These are phyloP conservation scores for Yarrowia sp. DNA, from an alignment of 805 yeast genomes.

Conservation along the genomic window DNA sequence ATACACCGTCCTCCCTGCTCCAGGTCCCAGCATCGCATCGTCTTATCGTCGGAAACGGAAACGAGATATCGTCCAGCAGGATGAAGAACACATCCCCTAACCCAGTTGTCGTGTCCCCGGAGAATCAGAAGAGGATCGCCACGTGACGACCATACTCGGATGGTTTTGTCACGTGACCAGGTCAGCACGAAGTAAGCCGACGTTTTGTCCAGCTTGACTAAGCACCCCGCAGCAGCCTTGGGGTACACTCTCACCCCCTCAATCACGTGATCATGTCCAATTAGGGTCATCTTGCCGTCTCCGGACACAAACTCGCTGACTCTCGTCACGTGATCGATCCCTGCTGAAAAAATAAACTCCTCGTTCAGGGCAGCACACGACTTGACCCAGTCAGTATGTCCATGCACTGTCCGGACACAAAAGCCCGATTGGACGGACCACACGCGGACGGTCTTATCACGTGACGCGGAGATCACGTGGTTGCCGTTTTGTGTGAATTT, in stretches of 20 bases:
- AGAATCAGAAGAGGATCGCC: constrained; percentile 66
- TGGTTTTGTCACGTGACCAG: constrained; percentile 77
- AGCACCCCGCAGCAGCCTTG: constrained; percentile 45
- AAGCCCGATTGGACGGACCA: constrained; percentile 76
- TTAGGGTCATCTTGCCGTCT: constrained; percentile 67
- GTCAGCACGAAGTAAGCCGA: constrained; percentile 69
- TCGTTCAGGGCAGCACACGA: constrained; percentile 55
- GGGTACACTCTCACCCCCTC: constrained; percentile 69
- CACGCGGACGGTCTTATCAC: constrained; percentile 84
- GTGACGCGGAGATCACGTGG: constrained; percentile 73
- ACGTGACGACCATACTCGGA: constrained; percentile 76
- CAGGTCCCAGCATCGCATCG: constrained; percentile 80
- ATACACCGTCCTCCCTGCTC: constrained; percentile 55
- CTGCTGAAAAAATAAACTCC: constrained; percentile 67
- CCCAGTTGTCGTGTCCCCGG: constrained; percentile 87
- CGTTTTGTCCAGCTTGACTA: constrained; percentile 47
- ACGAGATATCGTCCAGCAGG: constrained; percentile 76
- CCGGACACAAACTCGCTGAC: constrained; percentile 71
- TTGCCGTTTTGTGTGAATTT: constrained; percentile 59
- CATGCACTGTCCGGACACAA: constrained; percentile 68
- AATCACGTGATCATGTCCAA: constrained; percentile 84
- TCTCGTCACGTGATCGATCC: constrained; percentile 78
- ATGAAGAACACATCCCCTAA: constrained; percentile 70
- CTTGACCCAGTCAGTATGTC: constrained; percentile 91
- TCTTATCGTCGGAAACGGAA: constrained; percentile 80